Percentiles rank a stretch among this genome's conserved stretches.
phyloP scores from a whole-genome alignment of 139 green algal species.

The Dunaliella sp. region DNA sequence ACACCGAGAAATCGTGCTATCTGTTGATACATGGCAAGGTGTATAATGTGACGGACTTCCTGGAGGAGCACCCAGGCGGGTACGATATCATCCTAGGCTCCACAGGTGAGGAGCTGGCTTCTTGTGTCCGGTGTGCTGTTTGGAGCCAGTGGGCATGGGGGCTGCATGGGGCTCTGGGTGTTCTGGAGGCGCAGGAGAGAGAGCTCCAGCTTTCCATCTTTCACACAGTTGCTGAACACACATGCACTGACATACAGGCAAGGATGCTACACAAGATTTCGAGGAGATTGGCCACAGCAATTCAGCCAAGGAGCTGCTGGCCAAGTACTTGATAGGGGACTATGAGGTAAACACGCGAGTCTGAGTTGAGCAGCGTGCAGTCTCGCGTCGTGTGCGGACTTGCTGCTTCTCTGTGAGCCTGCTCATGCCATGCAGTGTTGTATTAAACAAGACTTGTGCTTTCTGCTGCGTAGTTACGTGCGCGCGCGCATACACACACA shows the following conservation, averaged over 20 bases:
- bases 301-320: constrained; percentile 70
- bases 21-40: constrained; percentile 81
- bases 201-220: no score
- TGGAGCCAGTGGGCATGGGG: no score
- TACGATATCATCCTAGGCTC: constrained; percentile 73
- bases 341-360: constrained; percentile 54
- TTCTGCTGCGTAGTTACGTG: no score
- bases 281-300: constrained; percentile 91
- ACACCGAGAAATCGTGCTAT: constrained; percentile 78
- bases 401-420: not conserved
- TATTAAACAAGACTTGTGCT: no score
- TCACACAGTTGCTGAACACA: no score
- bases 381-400: not conserved
- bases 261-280: constrained; percentile 85
- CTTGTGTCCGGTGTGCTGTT: no score
- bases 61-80: constrained; percentile 85
- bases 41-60: constrained; percentile 83
- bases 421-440: not conserved
- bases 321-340: constrained; percentile 74
- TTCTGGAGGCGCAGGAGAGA: no score
- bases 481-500: not conserved
- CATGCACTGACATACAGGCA: constrained; percentile 64
- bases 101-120: constrained; percentile 53
- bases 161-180: no score
- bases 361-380: not conserved